Base-by-base conservation (phyloP, 129 eudicot genomes). In the Flaveria ramosissima region DNA sequence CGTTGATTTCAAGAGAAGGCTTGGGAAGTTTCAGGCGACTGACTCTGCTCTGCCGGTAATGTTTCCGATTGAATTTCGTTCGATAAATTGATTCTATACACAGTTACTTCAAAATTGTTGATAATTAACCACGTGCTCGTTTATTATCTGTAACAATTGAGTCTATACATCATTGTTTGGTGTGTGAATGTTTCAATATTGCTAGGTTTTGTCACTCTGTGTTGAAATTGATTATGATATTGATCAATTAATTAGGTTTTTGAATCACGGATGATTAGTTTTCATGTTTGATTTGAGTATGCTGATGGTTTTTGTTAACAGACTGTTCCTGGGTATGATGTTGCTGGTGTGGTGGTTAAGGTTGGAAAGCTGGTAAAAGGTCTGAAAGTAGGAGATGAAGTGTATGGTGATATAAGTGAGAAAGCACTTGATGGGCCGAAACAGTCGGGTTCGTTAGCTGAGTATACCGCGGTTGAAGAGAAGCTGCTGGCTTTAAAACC, bases 41-140 rank as follows among this genome's bases (percentile, higher is more conserved):
- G 98, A 94, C 82, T 94, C 98, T 1, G 88, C 90, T 73, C 88
- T 91, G 65, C 98, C 98, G 78, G 98, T 94, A 88, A 87, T 20
- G 41, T 68, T 52, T 21, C 1, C 16, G 9, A 23, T 76, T 77
- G 55, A 56, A 60, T 51, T 53, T 53, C 8, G 30, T 16, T 77
- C 9, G 11, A 11, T 74, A 3, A 5, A 12, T 72, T 73, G 20
- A 39, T 19, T 24, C n/a, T 13, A 12, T 60, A 60, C 17, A 24
- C n/a, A 5, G 11, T 59, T 17, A 1, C 10, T n/a, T 7, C 21
- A 51, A 16, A 51, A 17, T 16, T 16, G 9, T 7, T 3, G 13
- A 23, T 12, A 12, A 46, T 46, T 46, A 46, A 46, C 51, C 11
- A 46, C 51, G 11, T 46, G 51, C 51, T 46, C 15, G 51, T 46